Base-by-base conservation (phyloP, 1,284 basidiomycete genomes). In the Malassezia yamatoensis region DNA sequence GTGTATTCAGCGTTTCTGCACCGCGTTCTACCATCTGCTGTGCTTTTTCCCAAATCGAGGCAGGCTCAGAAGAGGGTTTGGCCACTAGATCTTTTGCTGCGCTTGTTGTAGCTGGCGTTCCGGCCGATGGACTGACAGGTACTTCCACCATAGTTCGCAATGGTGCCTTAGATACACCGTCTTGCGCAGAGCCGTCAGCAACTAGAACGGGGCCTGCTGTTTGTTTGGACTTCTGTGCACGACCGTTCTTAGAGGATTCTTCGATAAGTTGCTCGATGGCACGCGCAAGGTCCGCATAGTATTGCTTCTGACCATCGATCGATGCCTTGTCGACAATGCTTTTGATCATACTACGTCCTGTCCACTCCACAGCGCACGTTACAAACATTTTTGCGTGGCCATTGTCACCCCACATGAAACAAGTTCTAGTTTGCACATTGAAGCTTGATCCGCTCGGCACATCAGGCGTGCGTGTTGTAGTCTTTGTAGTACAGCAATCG, bases 331-430 rank as follows among this genome's bases (percentile, higher is more conserved):
- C 90, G 68, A 98, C 94, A 67, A 98, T 88, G 53, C 89, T 88
- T 77, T 88, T 93, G 76, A 98, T 88, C 78, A 96, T 96, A 76
- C 88, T 93, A 65, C 90, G 81, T 20, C 91, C 91, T 0, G 86
- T 88, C 91, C 93, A 98, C 61, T 96, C 91, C 2, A 96, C 89
- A 63, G 86, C 83, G 7, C 87, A 90, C 36, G 89, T 91, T 4
- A 98, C 88, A 8, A 88, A 67, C 12, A 98, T 82, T 50, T 81
- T 83, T 1, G 87, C 85, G 4, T 84, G 82, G 51, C 86, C 82
- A 4, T 81, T 78, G 48, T 85, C 85, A 5, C 87, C 90, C 91
- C 91, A 98, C 75, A 83, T 96, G 54, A 98, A 81, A 74, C 91
- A 96, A 10, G 90, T 94, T 64, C 84, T 79, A 15, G 93, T 96